Evolutionary conservation across 164 flowering plant species (phyloP).

Genomic region (Umbellularia californica): DNA sequence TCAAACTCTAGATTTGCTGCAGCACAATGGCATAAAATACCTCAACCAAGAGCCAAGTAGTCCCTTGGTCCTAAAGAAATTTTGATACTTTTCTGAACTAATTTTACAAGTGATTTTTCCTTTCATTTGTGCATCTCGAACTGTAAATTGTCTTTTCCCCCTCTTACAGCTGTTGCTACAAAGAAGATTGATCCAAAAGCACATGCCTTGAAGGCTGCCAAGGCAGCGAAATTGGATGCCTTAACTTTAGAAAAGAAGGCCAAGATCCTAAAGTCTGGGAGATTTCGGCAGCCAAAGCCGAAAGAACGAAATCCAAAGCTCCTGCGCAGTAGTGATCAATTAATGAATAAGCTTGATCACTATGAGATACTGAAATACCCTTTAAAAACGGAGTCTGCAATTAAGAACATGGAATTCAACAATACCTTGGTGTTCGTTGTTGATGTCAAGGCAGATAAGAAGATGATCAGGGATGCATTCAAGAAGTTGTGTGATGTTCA

Average conservation of each 20-base stretch:
- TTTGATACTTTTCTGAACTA: no score
- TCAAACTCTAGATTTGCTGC: no score
- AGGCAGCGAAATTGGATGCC: conserved; percentile 50
- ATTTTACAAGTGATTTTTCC: no score
- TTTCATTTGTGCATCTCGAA: no score
- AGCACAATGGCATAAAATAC: no score
- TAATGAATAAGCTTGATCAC: conserved; percentile 59
- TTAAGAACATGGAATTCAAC: conserved; percentile 77
- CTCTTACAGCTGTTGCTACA: conserved; percentile 23
- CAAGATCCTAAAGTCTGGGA: conserved; percentile 53
- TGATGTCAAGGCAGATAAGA: conserved; percentile 68
- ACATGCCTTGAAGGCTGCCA: conserved; percentile 62
- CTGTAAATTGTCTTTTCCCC: no score
- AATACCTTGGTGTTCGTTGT: conserved; percentile 71
- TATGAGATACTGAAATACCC: conserved; percentile 63
- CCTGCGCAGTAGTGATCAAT: conserved; percentile 54
- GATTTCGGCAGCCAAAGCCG: conserved; percentile 61
- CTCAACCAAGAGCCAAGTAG: no score
- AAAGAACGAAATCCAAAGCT: conserved; percentile 57
- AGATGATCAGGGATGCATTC: conserved; percentile 60
- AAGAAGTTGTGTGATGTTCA: conserved; percentile 75
- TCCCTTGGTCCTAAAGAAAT: no score
- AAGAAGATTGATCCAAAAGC: conserved; percentile 57
- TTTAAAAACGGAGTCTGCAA: conserved; percentile 62
- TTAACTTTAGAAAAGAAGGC: conserved; percentile 45